Evolutionary conservation across 164 flowering plant species (phyloP).

Genomic region (Tinospora cordifolia): DNA sequence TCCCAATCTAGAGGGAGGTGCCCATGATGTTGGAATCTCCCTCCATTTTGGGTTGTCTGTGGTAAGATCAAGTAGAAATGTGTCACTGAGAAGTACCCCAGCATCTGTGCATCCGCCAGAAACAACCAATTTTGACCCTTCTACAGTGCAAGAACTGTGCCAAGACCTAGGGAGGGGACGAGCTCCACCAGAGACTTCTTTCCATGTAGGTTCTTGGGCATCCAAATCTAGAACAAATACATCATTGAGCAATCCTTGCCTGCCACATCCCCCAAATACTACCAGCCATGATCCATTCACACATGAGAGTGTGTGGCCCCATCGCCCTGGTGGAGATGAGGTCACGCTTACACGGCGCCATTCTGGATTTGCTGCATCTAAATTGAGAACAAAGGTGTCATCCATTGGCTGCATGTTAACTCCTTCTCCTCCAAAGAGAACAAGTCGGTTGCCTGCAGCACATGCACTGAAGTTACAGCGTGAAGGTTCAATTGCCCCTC

Average conservation of each 20-base stretch:
- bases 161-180: constrained; percentile 94
- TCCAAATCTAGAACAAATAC: constrained; percentile 84
- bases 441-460: constrained; percentile 88
- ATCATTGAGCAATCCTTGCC: constrained; percentile 79
- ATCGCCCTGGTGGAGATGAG: constrained; percentile 92
- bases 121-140: constrained; percentile 80
- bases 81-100: constrained; percentile 86
- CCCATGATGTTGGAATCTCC: constrained; percentile 83
- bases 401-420: constrained; percentile 97
- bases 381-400: constrained; percentile 80
- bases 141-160: constrained; percentile 97
- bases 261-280: constrained; percentile 90
- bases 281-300: constrained; percentile 76
- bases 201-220: constrained; percentile 85
- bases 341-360: constrained; percentile 80
- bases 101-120: constrained; percentile 97
- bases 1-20: constrained; percentile 89
- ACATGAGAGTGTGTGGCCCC: constrained; percentile 94
- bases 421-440: constrained; percentile 93
- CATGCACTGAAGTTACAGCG: constrained; percentile 93
- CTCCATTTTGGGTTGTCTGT: constrained; percentile 88
- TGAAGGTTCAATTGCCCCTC: constrained; percentile 85
- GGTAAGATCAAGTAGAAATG: constrained; percentile 75
- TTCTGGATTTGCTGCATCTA: constrained; percentile 67
- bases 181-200: constrained; percentile 71